phyloP scores from a whole-genome alignment of 1,139 yeast genomes.

The Suhomyces choctaworum region DNA sequence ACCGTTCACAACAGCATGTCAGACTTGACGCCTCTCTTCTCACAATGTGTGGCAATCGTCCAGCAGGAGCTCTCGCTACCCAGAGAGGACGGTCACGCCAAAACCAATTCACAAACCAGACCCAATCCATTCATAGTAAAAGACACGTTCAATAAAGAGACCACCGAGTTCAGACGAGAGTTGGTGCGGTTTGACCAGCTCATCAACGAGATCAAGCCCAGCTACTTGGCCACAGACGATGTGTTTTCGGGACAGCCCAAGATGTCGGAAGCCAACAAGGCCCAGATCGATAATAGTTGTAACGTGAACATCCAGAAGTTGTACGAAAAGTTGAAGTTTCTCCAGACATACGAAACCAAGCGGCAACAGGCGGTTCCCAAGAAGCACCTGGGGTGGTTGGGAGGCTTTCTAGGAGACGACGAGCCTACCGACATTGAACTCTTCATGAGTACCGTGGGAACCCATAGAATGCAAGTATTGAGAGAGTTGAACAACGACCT shows the following conservation, averaged over 20 bases:
- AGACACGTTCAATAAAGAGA: slow-evolving; percentile 57
- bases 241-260: slow-evolving; percentile 12
- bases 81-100: slow-evolving; percentile 12
- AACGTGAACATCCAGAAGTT: slow-evolving; percentile 51
- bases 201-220: slow-evolving; percentile 39
- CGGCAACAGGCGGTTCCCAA: slow-evolving; percentile 29
- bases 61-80: slow-evolving; percentile 27
- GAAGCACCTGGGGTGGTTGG: slow-evolving; percentile 25
- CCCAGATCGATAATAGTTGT: slow-evolving; percentile 56
- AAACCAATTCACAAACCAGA: slow-evolving; percentile 7
- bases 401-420: slow-evolving; percentile 28
- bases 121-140: slow-evolving; percentile 21
- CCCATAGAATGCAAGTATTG: slow-evolving; percentile 42
- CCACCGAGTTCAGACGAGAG: slow-evolving; percentile 44
- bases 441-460: slow-evolving; percentile 27
- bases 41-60: slow-evolving; percentile 48
- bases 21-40: slow-evolving; percentile 54
- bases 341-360: slow-evolving; percentile 54
- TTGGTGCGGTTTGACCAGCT: slow-evolving; percentile 42
- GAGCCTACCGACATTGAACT: slow-evolving; percentile 31
- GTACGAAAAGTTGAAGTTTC: slow-evolving; percentile 48
- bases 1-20: slow-evolving; percentile 43
- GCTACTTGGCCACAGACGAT: slow-evolving; percentile 45
- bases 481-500: slow-evolving; percentile 39
- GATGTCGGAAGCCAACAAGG: slow-evolving; percentile 49